phyloP scores from a whole-genome alignment of 2,329 filamentous ascomycete genomes.

The Rosellinia necatrix region DNA sequence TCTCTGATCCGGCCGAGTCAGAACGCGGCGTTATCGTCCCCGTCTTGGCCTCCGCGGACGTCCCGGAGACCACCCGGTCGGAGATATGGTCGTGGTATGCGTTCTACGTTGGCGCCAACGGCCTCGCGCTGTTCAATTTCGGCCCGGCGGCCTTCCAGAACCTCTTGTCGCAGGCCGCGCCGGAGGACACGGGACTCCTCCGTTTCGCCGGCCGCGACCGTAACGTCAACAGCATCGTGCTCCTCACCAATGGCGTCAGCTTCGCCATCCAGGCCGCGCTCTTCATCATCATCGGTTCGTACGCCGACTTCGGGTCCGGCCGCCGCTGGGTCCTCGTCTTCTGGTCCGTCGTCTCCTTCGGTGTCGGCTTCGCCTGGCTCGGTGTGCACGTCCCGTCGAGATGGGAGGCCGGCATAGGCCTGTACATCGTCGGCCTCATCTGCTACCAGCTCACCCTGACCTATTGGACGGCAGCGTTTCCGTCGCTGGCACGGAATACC shows the following conservation, averaged over 20 bases:
- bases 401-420: conserved; percentile 63
- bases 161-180: conserved; percentile 63
- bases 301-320: conserved; percentile 68
- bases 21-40: conserved; percentile 21
- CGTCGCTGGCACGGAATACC: conserved; percentile 45
- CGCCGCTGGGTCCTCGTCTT: conserved; percentile 65
- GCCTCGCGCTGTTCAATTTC: conserved; percentile 66
- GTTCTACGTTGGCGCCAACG: conserved; percentile 72
- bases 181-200: conserved; percentile 55
- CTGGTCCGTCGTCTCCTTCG: conserved; percentile 64
- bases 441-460: conserved; percentile 70
- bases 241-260: conserved; percentile 68
- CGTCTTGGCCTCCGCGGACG: conserved; percentile 24
- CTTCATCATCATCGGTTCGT: conserved; percentile 57
- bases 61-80: conserved; percentile 48
- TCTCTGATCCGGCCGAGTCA: conserved; percentile 3
- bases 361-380: conserved; percentile 69
- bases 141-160: conserved; percentile 69
- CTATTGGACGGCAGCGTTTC: conserved; percentile 68
- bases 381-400: conserved; percentile 63
- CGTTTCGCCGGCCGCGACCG: conserved; percentile 60
- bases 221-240: conserved; percentile 68
- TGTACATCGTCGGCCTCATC: conserved; percentile 71
- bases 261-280: conserved; percentile 68
- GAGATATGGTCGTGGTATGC: conserved; percentile 63